Evolutionary conservation across 805 yeast genomes (phyloP).

Genomic region (Pichia deserticola): DNA sequence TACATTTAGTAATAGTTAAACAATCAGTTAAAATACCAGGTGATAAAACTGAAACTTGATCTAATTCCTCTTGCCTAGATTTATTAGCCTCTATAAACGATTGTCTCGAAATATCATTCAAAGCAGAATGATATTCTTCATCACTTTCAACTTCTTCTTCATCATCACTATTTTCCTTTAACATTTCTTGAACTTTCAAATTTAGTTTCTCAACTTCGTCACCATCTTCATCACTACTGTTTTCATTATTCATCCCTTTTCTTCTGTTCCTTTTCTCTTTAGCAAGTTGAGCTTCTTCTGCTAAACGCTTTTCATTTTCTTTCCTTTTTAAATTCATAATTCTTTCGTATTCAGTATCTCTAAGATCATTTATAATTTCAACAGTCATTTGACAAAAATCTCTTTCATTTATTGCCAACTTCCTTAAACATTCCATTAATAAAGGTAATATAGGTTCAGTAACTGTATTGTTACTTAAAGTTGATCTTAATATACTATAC

Average conservation of each 20-base stretch:
- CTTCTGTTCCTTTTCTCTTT: background rate
- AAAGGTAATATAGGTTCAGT: constrained; percentile 46
- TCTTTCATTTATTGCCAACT: constrained; percentile 66
- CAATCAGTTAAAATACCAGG: constrained; percentile 52
- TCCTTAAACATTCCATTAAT: constrained; percentile 58
- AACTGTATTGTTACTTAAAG: constrained; percentile 51
- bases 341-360: constrained; percentile 51
- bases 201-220: background rate
- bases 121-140: constrained; percentile 22
- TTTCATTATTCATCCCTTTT: background rate
- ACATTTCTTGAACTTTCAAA: background rate
- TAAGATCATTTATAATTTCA: constrained; percentile 80
- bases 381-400: constrained; percentile 79
- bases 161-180: constrained; percentile 4
- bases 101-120: constrained; percentile 26
- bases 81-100: constrained; percentile 25
- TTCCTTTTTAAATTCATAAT: constrained; percentile 2
- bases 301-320: background rate
- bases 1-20: constrained; percentile 57
- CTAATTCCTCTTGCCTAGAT: constrained; percentile 26
- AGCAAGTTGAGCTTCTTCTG: background rate
- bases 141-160: constrained; percentile 10
- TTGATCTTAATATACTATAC: constrained; percentile 49
- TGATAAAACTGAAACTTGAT: constrained; percentile 35
- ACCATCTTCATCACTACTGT: constrained; percentile 2